phyloP scores from a whole-genome alignment of 1,284 basidiomycete species.

The Malassezia vespertilionis region DNA sequence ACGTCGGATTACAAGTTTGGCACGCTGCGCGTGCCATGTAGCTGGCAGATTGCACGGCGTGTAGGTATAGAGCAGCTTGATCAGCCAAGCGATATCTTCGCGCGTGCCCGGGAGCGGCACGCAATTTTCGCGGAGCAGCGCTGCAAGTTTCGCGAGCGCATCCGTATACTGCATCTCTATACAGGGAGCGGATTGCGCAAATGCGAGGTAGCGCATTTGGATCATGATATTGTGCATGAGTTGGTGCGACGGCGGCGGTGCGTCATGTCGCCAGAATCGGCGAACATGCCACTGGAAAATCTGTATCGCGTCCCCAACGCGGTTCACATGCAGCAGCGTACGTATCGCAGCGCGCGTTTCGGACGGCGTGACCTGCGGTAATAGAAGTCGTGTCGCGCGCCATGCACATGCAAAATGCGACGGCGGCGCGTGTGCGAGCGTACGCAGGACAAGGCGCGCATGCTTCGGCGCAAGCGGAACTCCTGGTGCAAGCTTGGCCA shows the following conservation, averaged over 20 bases:
- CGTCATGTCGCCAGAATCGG: not conserved
- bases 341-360: constrained; percentile 8
- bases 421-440: not conserved
- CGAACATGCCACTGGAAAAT: constrained; percentile 9
- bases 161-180: not conserved
- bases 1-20: not conserved
- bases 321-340: not conserved
- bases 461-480: not conserved
- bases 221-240: constrained; percentile 17
- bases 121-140: constrained; percentile 9
- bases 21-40: not conserved
- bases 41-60: not conserved
- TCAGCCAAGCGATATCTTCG: constrained; percentile 12
- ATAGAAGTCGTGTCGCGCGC: not conserved
- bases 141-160: constrained; percentile 3
- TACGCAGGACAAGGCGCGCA: not conserved
- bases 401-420: not conserved
- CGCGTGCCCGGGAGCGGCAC: constrained; percentile 8
- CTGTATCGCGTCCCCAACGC: constrained; percentile 1
- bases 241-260: constrained; percentile 9
- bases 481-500: not conserved
- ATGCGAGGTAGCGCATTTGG: constrained; percentile 5
- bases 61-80: constrained; percentile 9
- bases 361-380: not conserved
- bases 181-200: not conserved